A percentile compares a stretch with the other conserved stretches of the same genome.
These are phyloP conservation scores for Spathaspora sp. DNA, from an alignment of 805 yeast genomes.

Conservation along the genomic window DNA sequence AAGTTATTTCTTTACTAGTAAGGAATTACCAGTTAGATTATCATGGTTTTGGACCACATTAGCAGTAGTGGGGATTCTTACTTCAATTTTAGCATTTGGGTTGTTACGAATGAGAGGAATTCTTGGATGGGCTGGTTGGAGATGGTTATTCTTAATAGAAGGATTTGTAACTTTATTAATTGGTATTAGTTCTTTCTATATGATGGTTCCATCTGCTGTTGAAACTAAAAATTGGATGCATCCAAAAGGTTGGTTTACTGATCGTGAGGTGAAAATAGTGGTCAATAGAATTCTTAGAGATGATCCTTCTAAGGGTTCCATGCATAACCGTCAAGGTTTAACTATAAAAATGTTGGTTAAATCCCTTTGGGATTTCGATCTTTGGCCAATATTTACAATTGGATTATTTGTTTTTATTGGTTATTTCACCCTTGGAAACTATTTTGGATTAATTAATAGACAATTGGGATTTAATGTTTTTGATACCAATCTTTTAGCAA, in stretches of 20 bases:
- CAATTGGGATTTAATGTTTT: constrained; percentile 20
- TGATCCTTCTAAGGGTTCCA: constrained; percentile 60
- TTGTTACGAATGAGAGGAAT: constrained; percentile 49
- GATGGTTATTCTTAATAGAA: constrained; percentile 62
- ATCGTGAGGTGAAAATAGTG: constrained; percentile 52
- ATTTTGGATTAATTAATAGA: constrained; percentile 10
- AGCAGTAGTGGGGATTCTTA: constrained; percentile 17
- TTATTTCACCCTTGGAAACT: constrained; percentile 11
- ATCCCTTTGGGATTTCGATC: constrained; percentile 45
- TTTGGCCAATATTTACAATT: constrained; percentile 28
- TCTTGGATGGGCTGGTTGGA: constrained; percentile 51
- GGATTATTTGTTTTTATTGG: constrained; percentile 34
- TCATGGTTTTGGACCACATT: constrained; percentile 40
- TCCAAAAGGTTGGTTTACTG: constrained; percentile 47
- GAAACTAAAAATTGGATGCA: constrained; percentile 47
- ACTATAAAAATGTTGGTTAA: constrained; percentile 34
- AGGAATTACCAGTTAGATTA: constrained; percentile 56
- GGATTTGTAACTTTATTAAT: constrained; percentile 52
- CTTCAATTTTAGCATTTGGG: constrained; percentile 46
- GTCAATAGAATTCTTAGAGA: constrained; percentile 59
- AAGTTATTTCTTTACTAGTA: constrained; percentile 59
- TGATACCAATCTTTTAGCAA: constrained; percentile 18
- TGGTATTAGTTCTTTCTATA: constrained; percentile 40
- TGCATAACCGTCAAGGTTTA: constrained; percentile 61
- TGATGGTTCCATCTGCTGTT: constrained; percentile 53